These are phyloP conservation scores for Cornus florida DNA, from an alignment of 148 eudicot genomes.

Conservation along the genomic window DNA sequence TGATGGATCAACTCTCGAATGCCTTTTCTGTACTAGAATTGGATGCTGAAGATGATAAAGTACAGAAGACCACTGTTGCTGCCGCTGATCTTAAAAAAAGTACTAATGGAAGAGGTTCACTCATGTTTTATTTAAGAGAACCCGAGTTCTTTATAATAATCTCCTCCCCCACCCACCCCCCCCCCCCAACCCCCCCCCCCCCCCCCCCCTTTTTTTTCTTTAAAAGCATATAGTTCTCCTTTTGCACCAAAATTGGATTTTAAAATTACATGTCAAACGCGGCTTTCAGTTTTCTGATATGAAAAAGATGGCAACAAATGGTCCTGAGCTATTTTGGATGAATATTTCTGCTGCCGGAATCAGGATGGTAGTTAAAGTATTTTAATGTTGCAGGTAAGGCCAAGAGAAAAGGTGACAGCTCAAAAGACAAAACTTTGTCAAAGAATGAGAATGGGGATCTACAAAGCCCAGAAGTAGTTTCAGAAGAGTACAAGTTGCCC, in stretches of 20 bases:
- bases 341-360: neutral
- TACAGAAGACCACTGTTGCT: conserved; percentile 9
- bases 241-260: neutral
- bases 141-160: neutral
- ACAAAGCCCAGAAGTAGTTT: conserved; percentile 20
- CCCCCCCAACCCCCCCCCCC: too few relatives aligned
- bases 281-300: neutral
- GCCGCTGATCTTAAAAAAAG: conserved; percentile 11
- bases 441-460: conserved; percentile 35
- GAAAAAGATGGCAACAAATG: neutral
- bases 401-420: conserved; percentile 27
- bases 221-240: neutral
- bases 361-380: neutral
- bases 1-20: conserved; percentile 37
- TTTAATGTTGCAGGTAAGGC: conserved; percentile 40
- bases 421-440: conserved; percentile 19
- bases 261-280: neutral
- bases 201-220: too few relatives aligned
- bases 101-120: conserved; percentile 18
- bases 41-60: conserved; percentile 30
- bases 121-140: neutral
- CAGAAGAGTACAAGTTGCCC: conserved; percentile 49
- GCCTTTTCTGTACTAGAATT: conserved; percentile 34
- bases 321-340: neutral
- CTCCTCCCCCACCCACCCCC: too few relatives aligned